Evolutionary conservation across 2,329 filamentous ascomycete genomes (phyloP).

Genomic region (Biscogniauxia sp.): DNA sequence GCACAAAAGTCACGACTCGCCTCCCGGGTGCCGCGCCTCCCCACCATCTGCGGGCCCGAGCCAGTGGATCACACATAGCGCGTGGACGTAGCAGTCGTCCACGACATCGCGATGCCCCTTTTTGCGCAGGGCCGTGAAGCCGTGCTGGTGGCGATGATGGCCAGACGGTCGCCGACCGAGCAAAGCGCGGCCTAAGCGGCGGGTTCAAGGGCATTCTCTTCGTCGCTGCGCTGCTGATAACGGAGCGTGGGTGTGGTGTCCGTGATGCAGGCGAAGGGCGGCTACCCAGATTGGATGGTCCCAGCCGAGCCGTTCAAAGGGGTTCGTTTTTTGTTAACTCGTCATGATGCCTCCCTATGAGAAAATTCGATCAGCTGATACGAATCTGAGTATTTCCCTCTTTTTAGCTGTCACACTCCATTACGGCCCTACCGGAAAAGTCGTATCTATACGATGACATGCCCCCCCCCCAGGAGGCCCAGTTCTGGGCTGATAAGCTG

Average conservation of each 20-base stretch:
- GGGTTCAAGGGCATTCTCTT: slow-evolving; percentile 13
- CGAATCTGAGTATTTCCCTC: neutral
- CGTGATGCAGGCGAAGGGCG: neutral
- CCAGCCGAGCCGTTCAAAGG: neutral
- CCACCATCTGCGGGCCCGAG: slow-evolving; percentile 6
- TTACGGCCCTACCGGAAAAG: neutral
- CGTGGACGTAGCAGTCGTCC: slow-evolving; percentile 11
- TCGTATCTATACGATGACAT: slow-evolving; percentile 9
- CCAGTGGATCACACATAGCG: slow-evolving; percentile 10
- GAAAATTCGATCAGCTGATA: neutral
- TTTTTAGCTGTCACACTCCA: neutral
- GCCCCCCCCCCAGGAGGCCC: slow-evolving; percentile 3
- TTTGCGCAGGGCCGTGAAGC: slow-evolving; percentile 12
- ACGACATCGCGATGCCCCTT: slow-evolving; percentile 12
- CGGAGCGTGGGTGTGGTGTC: slow-evolving; percentile 1
- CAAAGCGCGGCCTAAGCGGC: slow-evolving; percentile 5
- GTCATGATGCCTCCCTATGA: neutral
- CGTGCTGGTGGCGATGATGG: slow-evolving; percentile 15
- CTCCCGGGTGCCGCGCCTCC: slow-evolving; percentile 5
- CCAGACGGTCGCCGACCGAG: slow-evolving; percentile 13
- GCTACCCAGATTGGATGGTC: neutral
- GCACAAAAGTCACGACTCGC: slow-evolving; percentile 5
- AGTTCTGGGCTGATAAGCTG: slow-evolving; percentile 1
- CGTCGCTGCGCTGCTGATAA: slow-evolving; percentile 9
- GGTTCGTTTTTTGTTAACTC: slow-evolving; percentile 1